Base-by-base conservation (phyloP, 2,329 filamentous ascomycete species). In the Parasarocladium wereldwijsianum region DNA sequence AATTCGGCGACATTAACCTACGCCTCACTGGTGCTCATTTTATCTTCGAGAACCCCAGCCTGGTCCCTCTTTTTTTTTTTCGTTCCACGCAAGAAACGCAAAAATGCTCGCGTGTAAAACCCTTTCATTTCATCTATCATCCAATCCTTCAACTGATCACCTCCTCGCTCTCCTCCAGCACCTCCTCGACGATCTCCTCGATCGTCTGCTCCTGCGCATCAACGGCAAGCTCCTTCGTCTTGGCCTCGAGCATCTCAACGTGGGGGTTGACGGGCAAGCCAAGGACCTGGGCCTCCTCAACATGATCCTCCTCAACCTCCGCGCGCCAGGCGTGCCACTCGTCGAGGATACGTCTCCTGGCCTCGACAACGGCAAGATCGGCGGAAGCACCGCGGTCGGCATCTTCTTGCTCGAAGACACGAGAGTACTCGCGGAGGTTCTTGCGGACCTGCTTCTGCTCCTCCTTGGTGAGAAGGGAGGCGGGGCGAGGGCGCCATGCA, bases 401-500 rank as follows among this genome's bases (percentile, higher is more conserved):
- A 57, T 98, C 92, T 52, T 93, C 80, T 59, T 93, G 84, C 44
- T 98, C 90, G 54, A 98, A 98, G 40, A 81, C 66, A 51, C 83
- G 82, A 54, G 77, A 84, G 72, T 94, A 98, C 58, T 96, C 90
- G 43, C 87, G 82, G 32, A 98, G 76, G 60, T 94, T 98, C 73
- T 93, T 94, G 63, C 92, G 87, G 47, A 96, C 83, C 47, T 80
- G 71, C 68, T 94, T 93, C 64, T 96, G 90, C 65, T 98, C 87
- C 39, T 96, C 87, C 62, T 93, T 93, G 55, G 71, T 76, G 34
- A 98, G 78, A 38, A 98, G 73, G n/a, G 83, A 90, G 6, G 82
- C 54, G 13, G 90, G 90, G 24, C 90, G 80, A 13, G 90, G 90
- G 25, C 90, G 80, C 90, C 90, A 98, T 38, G 82, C 58, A 60